Conservation (phyloP, 345 rosid genomes). For the Bretschneidera sinensis region DNA sequence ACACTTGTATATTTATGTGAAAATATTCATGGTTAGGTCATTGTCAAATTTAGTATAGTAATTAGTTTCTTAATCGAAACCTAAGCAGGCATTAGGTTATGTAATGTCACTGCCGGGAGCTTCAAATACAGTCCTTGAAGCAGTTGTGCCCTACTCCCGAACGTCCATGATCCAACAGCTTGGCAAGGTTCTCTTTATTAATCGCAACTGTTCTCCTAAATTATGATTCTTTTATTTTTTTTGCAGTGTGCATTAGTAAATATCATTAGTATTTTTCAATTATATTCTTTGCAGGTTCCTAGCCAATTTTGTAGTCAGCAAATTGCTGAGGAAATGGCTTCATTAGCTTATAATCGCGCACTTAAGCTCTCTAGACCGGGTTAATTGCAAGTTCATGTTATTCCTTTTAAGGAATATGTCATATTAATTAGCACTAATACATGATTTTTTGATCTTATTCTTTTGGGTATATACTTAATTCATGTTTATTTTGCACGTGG, state of each 20-base stretch:
- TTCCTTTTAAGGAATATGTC: neutral
- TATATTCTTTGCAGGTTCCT: constrained; percentile 53
- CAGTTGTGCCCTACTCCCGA: constrained; percentile 70
- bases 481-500: neutral
- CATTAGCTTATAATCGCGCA: constrained; percentile 80
- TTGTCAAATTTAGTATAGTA: too few species aligned
- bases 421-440: neutral
- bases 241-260: too few species aligned
- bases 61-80: neutral
- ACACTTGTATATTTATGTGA: neutral
- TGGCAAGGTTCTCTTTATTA: constrained; percentile 42
- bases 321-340: constrained; percentile 68
- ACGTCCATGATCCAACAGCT: constrained; percentile 64
- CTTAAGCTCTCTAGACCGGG: constrained; percentile 83
- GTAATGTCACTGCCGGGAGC: constrained; percentile 89
- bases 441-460: too few species aligned
- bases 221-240: constrained; percentile 6
- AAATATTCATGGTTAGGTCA: neutral
- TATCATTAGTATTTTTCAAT: too few species aligned
- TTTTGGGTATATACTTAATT: neutral
- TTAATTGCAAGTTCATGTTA: constrained; percentile 12
- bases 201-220: neutral
- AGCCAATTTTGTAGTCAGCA: constrained; percentile 45
- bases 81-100: constrained; percentile 61
- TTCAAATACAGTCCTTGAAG: constrained; percentile 79